phyloP scores from a whole-genome alignment of 805 yeast genomes.

The Starmera pachycereana region DNA sequence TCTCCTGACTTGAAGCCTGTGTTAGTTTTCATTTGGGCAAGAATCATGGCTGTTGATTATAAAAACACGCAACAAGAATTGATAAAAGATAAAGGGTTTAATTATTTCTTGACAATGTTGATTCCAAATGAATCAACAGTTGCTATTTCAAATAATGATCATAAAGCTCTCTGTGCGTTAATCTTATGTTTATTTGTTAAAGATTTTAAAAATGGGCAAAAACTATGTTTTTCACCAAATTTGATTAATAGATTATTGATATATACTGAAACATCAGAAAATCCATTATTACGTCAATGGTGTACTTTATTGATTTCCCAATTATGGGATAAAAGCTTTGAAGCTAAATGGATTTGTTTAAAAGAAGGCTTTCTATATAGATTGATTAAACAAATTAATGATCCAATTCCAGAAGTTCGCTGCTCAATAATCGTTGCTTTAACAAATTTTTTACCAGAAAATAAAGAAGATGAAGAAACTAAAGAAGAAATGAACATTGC shows the following conservation, averaged over 20 bases:
- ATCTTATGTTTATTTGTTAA: slow-evolving; percentile 77
- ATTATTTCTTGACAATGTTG: slow-evolving; percentile 75
- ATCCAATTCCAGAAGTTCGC: slow-evolving; percentile 93
- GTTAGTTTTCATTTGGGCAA: slow-evolving; percentile 92
- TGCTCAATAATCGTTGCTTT: slow-evolving; percentile 73
- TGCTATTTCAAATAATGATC: slow-evolving; percentile 38
- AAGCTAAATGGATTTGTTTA: slow-evolving; percentile 62
- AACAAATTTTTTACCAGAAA: slow-evolving; percentile 52
- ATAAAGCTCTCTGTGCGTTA: slow-evolving; percentile 92
- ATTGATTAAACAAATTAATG: slow-evolving; percentile 51
- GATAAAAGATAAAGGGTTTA: slow-evolving; percentile 82
- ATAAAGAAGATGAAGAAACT: slow-evolving; percentile 32
- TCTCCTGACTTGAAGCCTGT: slow-evolving; percentile 94
- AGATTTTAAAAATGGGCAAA: slow-evolving; percentile 72
- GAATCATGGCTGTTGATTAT: slow-evolving; percentile 93
- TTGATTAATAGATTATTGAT: slow-evolving; percentile 55
- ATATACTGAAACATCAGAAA: slow-evolving; percentile 63
- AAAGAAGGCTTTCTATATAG: slow-evolving; percentile 52
- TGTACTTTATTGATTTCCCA: slow-evolving; percentile 71
- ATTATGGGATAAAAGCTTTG: slow-evolving; percentile 60
- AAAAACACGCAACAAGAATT: slow-evolving; percentile 85
- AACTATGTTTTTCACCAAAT: slow-evolving; percentile 66
- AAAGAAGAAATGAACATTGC: slow-evolving; percentile 64
- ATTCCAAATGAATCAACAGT: slow-evolving; percentile 29
- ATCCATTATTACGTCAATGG: slow-evolving; percentile 90